Base-by-base conservation (phyloP, 2,329 filamentous ascomycete species). In the Aspergillus oerlinghausenensis region DNA sequence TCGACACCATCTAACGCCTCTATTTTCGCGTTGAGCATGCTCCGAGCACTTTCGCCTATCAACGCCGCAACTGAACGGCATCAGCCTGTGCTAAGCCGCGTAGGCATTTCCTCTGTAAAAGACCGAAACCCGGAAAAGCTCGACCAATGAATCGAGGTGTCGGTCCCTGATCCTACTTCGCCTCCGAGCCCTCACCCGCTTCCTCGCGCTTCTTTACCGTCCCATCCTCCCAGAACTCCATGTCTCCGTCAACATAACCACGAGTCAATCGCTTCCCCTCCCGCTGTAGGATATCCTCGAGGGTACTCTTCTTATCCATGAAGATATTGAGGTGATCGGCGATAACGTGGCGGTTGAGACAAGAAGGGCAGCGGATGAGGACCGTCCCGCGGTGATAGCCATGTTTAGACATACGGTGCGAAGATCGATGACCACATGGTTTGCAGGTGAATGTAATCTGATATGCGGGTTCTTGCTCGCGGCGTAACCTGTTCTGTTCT, bases 381-480 rank as follows among this genome's bases (percentile, higher is more conserved):
- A 94, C 88, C 1, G 91, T 93, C 38, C 94, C 94, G 61, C 87
- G 82, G 75, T 97, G 92, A 72, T 99, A 99, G 32, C 91, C 94
- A 70, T 97, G 94, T 75, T 97, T 97, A 29, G 90, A 91, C 66
- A 99, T 81, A 51, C 83, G 83, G 76, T 99, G 95, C 11, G 86
- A 82, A n/a, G 90, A 95, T 56, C 92, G 88, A 38, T 83, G 78
- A 49, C 82, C 79, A 77, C 94, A 99, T 32, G 90, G 90, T 57
- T 89, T 87, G 82, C 94, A 99, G 64, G 94, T 99, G 73, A 99
- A 97, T 51, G 87, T 89, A 62, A 99, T 82, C 65, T 91, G 83
- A 76, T 97, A 99, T 56, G 89, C 85, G 1, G 90, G 90, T 64
- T 85, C 70, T 59, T 75, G 60, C 59, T 73, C 65, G 60, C 75